These are phyloP conservation scores for Mycosphaerella sp. DNA, from an alignment of 2,329 filamentous ascomycete species.

Conservation along the genomic window DNA sequence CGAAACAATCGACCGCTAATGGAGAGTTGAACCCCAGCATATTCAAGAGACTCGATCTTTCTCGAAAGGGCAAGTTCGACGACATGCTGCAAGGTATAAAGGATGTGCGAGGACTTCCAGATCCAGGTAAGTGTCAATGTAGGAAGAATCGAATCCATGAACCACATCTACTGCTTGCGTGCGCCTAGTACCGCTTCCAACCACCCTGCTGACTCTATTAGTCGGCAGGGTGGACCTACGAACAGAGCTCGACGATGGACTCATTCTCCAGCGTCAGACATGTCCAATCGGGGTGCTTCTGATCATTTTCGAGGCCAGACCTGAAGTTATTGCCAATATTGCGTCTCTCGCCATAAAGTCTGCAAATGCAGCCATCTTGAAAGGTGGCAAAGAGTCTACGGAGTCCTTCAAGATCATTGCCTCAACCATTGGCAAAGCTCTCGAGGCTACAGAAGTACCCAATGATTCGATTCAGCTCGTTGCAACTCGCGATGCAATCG, in stretches of 20 bases:
- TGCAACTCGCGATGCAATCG: constrained; percentile 83
- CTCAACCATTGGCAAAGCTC: constrained; percentile 70
- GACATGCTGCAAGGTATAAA: constrained; percentile 96
- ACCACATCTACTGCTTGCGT: not conserved
- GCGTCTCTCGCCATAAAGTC: constrained; percentile 94
- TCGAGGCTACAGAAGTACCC: constrained; percentile 67
- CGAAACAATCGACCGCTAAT: constrained; percentile 64
- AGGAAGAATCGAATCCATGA: constrained; percentile 1
- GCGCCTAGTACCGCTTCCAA: not conserved
- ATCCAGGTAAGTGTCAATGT: constrained; percentile 61
- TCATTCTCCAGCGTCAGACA: constrained; percentile 79
- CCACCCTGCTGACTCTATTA: constrained; percentile 36
- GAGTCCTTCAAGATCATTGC: constrained; percentile 93
- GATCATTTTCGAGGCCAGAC: constrained; percentile 96
- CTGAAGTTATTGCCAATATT: constrained; percentile 98
- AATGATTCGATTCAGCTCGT: constrained; percentile 88
- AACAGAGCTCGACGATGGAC: constrained; percentile 77
- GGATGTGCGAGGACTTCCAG: constrained; percentile 74
- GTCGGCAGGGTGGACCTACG: constrained; percentile 79
- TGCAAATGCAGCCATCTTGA: constrained; percentile 92
- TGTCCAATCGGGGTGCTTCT: constrained; percentile 96
- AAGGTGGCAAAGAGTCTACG: constrained; percentile 93
- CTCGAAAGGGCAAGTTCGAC: constrained; percentile 84
- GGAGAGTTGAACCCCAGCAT: constrained; percentile 75
- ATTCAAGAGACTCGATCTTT: constrained; percentile 80